These are phyloP conservation scores for Fusarium brevicatenulatum DNA, from an alignment of 2,329 filamentous ascomycete genomes.

Conservation along the genomic window DNA sequence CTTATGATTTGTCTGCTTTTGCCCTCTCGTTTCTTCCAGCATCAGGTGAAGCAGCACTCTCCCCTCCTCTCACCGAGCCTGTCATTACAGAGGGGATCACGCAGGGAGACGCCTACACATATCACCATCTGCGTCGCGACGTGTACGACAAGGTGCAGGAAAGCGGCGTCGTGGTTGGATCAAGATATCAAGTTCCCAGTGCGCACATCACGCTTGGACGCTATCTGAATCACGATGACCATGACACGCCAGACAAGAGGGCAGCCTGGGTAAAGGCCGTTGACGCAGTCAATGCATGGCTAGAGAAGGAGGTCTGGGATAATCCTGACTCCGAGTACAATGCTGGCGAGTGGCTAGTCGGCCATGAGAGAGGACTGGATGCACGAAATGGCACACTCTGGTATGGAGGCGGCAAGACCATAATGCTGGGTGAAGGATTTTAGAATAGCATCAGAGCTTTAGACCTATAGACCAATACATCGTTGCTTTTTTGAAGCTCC, in stretches of 20 bases:
- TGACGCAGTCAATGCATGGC: slow-evolving; percentile 80
- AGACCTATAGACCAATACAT: slow-evolving; percentile 25
- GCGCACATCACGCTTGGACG: slow-evolving; percentile 89
- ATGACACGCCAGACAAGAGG: slow-evolving; percentile 67
- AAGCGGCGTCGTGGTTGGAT: slow-evolving; percentile 75
- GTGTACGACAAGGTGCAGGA: slow-evolving; percentile 70
- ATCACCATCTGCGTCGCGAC: slow-evolving; percentile 89
- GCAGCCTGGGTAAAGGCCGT: slow-evolving; percentile 74
- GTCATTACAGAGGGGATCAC: slow-evolving; percentile 49
- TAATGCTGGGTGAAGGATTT: slow-evolving; percentile 71
- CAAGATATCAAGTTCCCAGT: slow-evolving; percentile 87
- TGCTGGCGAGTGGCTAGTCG: slow-evolving; percentile 86
- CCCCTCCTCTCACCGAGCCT: slow-evolving; percentile 53
- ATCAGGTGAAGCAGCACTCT: slow-evolving; percentile 63
- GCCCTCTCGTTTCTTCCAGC: slow-evolving; percentile 90
- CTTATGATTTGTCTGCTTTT: slow-evolving; percentile 85
- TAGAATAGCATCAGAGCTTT: slow-evolving; percentile 45
- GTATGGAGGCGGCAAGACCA: slow-evolving; percentile 85
- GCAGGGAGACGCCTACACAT: slow-evolving; percentile 77
- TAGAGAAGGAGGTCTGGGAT: slow-evolving; percentile 77
- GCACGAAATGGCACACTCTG: slow-evolving; percentile 79
- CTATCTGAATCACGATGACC: slow-evolving; percentile 76
- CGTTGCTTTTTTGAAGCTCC: slow-evolving; percentile 11
- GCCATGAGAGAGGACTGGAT: slow-evolving; percentile 83
- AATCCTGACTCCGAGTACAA: slow-evolving; percentile 54